A percentile compares a stretch with the other conserved stretches of the same genome.
Evolutionary conservation across 495 filamentous ascomycete genomes (phyloP).

Genomic region (Penicillium psychrofluorescens): DNA sequence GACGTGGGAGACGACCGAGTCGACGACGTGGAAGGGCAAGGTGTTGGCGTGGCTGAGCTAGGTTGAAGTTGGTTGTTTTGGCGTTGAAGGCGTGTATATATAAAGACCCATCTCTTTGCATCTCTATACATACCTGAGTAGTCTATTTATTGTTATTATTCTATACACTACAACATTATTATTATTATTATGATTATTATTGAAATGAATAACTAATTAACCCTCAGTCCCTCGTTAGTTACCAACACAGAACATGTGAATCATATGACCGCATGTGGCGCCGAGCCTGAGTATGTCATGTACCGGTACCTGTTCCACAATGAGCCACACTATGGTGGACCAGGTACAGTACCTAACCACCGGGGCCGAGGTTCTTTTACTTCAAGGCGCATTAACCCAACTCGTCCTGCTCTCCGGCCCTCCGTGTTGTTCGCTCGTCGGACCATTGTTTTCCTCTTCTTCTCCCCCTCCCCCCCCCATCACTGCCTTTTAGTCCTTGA

Average conservation of each 20-base stretch:
- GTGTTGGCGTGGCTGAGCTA: constrained; percentile 12
- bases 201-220: too few relatives aligned
- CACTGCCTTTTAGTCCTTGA: background rate
- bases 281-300: background rate
- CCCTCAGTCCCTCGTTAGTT: too few relatives aligned
- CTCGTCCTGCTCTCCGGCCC: constrained; percentile 13
- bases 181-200: too few relatives aligned
- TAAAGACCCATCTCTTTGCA: too few relatives aligned
- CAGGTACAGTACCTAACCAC: background rate
- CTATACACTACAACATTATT: too few relatives aligned
- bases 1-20: constrained; percentile 36
- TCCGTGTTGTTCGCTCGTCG: constrained; percentile 5
- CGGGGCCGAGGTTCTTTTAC: background rate
- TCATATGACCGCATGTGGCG: background rate
- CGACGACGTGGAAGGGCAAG: constrained; percentile 35
- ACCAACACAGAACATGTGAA: background rate
- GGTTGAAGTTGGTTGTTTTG: constrained; percentile 6
- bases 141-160: too few relatives aligned
- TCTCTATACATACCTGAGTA: too few relatives aligned
- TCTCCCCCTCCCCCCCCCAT: constrained; percentile 3
- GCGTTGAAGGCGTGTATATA: background rate
- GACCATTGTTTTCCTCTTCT: constrained; percentile 2
- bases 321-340: too few relatives aligned
- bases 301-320: too few relatives aligned
- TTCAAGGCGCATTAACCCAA: constrained; percentile 9